These are phyloP conservation scores for Phanerochaete sordida DNA, from an alignment of 768 basidiomycete species.

Conservation along the genomic window DNA sequence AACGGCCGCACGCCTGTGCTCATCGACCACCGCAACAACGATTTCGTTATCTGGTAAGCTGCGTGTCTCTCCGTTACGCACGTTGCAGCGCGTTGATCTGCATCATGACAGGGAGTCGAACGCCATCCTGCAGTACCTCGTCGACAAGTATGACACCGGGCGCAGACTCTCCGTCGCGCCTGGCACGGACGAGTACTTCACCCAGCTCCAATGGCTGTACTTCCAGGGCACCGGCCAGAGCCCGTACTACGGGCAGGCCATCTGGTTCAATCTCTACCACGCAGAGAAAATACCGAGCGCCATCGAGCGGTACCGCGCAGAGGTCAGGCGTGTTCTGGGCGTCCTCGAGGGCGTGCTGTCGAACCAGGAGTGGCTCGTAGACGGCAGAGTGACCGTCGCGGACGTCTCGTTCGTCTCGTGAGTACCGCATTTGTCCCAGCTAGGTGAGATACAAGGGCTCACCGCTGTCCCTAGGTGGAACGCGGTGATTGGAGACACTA, in stretches of 20 bases:
- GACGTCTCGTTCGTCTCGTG: conserved; percentile 16
- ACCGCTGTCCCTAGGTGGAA: too few species aligned
- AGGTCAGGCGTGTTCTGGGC: conserved; percentile 17
- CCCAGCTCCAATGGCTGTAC: conserved; percentile 34
- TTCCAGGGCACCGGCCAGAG: conserved; percentile 21
- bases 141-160: conserved; percentile 31
- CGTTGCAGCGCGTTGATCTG: too few species aligned
- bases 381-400: conserved; percentile 13
- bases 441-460: too few species aligned
- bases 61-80: neutral
- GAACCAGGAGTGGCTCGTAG: conserved; percentile 17
- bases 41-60: conserved; percentile 28
- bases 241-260: conserved; percentile 14
- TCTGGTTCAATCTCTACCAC: conserved; percentile 12
- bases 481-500: too few species aligned
- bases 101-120: conserved; percentile 20
- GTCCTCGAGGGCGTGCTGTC: conserved; percentile 17
- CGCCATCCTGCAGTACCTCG: conserved; percentile 37
- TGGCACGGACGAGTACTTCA: neutral
- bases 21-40: conserved; percentile 28
- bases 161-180: conserved; percentile 18
- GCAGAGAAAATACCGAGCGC: conserved; percentile 12
- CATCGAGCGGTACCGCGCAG: conserved; percentile 17
- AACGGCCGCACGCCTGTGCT: conserved; percentile 35
- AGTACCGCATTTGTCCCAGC: neutral